Conservation (phyloP, 306 rosid genomes). For the Alnus glutinosa region DNA sequence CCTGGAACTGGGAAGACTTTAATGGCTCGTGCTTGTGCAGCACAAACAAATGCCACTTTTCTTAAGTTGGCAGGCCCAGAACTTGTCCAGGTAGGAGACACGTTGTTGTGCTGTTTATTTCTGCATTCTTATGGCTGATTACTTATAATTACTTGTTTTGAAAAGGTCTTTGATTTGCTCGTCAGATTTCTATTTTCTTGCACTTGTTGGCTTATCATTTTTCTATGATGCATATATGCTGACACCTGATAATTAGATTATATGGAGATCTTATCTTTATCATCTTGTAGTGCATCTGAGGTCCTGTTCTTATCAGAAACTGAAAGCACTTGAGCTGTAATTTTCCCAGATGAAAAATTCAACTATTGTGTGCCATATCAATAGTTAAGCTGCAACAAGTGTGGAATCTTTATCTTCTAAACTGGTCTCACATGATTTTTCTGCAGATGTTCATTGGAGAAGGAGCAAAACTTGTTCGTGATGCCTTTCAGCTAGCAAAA, state of each 20-base stretch:
- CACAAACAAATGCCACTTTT: slow-evolving; percentile 96
- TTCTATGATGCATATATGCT: background rate
- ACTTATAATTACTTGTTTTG: background rate
- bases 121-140: background rate
- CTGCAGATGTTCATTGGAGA: slow-evolving; percentile 91
- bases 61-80: slow-evolving; percentile 95
- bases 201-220: background rate
- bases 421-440: background rate
- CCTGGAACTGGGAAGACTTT: slow-evolving; percentile 99
- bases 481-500: slow-evolving; percentile 91
- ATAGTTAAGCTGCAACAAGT: background rate
- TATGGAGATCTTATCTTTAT: background rate
- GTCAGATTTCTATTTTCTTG: background rate
- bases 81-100: slow-evolving; percentile 77
- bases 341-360: background rate
- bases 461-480: slow-evolving; percentile 97
- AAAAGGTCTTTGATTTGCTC: background rate
- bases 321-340: background rate
- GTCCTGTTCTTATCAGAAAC: no score
- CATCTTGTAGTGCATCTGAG: background rate
- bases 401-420: background rate
- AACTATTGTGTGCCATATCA: background rate
- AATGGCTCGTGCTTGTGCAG: slow-evolving; percentile 99
- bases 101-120: background rate
- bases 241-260: slow-evolving; percentile 1